A percentile compares a stretch with the other conserved stretches of the same genome.
phyloP scores from a whole-genome alignment of 345 rosid species.

The Salix purpurea region DNA sequence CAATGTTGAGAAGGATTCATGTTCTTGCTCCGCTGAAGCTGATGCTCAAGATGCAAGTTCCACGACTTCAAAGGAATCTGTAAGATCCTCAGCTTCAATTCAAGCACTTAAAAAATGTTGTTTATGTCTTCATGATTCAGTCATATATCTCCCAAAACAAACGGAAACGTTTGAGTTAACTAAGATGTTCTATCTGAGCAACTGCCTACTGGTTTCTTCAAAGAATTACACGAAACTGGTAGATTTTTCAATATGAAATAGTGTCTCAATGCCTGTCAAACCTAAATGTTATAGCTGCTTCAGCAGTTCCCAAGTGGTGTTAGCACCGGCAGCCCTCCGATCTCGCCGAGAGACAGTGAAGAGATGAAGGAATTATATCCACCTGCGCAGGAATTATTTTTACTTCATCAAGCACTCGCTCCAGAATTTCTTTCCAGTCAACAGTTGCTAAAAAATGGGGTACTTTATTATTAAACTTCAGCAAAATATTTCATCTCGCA shows the following conservation, averaged over 20 bases:
- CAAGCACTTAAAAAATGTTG: not conserved
- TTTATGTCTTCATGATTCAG: not conserved
- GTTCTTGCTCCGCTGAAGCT: constrained; percentile 32
- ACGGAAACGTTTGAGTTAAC: not conserved
- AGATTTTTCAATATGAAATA: not conserved
- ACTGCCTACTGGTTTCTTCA: not conserved
- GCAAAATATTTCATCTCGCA: not conserved
- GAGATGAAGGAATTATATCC: constrained; percentile 52
- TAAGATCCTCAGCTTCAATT: constrained; percentile 23
- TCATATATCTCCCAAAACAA: not conserved
- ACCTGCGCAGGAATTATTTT: constrained; percentile 45
- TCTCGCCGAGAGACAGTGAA: constrained; percentile 73
- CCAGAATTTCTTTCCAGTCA: constrained; percentile 54
- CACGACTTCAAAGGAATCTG: constrained; percentile 33
- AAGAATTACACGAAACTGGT: not conserved
- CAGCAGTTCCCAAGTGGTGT: constrained; percentile 34
- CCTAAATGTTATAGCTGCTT: constrained; percentile 25
- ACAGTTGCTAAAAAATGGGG: constrained; percentile 58
- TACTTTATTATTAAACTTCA: constrained; percentile 19
- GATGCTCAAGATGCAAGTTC: constrained; percentile 40
- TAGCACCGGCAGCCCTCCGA: constrained; percentile 38
- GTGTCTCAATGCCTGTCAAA: not conserved
- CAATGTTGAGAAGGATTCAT: constrained; percentile 24
- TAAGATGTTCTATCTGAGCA: no score
- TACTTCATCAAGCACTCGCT: constrained; percentile 60